These are phyloP conservation scores for Ambrosiella cleistominuta DNA, from an alignment of 2,329 filamentous ascomycete genomes.

Conservation along the genomic window DNA sequence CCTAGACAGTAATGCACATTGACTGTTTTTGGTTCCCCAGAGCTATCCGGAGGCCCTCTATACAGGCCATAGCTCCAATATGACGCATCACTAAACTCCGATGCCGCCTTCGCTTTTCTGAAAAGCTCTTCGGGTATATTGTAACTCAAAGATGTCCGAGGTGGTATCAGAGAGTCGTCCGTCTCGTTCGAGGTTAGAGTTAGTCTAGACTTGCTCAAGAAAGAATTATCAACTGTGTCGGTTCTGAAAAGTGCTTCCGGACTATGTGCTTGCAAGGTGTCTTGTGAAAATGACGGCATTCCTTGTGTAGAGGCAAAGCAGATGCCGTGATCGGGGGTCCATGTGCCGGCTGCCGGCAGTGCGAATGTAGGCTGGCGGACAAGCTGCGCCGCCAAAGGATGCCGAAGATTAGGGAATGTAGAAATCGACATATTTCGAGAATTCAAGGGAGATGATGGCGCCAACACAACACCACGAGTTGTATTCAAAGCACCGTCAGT, in stretches of 20 bases:
- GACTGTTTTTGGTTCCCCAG: constrained; percentile 33
- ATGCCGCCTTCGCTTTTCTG: constrained; percentile 29
- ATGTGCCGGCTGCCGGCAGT: background rate
- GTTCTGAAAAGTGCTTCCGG: background rate
- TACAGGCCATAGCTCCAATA: constrained; percentile 58
- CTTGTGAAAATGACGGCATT: background rate
- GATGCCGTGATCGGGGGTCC: constrained; percentile 6
- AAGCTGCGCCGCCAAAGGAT: background rate
- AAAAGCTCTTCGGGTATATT: constrained; percentile 31
- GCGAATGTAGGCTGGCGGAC: background rate
- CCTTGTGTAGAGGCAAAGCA: constrained; percentile 1
- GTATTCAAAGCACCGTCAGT: background rate
- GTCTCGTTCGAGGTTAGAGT: too few species aligned
- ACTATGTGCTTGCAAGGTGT: background rate
- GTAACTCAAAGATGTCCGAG: constrained; percentile 25
- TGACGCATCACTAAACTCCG: constrained; percentile 28
- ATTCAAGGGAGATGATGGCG: background rate
- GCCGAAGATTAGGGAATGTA: background rate
- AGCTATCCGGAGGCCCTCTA: constrained; percentile 26
- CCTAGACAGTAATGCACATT: constrained; percentile 64
- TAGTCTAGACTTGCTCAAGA: too few species aligned
- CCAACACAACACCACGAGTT: background rate
- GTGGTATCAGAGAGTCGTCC: constrained; percentile 16
- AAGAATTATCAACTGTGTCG: too few species aligned
- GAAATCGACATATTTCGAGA: background rate